A percentile compares a stretch with the other conserved stretches of the same genome.
Evolutionary conservation across 192 early-diverging fungal species (phyloP).

Genomic region (Entomortierella parvispora): DNA sequence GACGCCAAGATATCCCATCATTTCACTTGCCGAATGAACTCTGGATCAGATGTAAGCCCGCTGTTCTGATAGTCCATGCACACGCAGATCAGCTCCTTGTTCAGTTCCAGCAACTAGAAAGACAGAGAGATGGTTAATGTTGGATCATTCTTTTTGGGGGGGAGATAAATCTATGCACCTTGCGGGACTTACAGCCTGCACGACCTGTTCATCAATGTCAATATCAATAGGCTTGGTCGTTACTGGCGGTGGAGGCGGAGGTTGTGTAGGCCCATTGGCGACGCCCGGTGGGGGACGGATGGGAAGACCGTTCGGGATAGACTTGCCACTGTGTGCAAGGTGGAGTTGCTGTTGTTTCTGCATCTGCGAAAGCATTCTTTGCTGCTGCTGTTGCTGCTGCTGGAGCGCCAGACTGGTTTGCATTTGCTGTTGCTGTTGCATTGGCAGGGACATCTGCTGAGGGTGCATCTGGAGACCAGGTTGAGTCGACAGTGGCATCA

Average conservation of each 20-base stretch:
- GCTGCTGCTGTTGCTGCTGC: conserved; percentile 38
- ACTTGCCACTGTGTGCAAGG: conserved; percentile 3
- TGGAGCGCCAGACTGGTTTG: conserved; percentile 29
- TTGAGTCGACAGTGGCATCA: neutral
- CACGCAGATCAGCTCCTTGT: conserved; percentile 43
- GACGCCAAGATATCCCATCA: neutral
- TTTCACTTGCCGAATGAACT: conserved; percentile 27
- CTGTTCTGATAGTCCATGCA: conserved; percentile 47
- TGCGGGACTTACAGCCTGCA: conserved; percentile 29
- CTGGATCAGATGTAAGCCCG: conserved; percentile 19
- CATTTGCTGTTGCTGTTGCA: conserved; percentile 18
- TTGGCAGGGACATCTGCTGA: conserved; percentile 7
- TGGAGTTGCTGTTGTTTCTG: conserved; percentile 25
- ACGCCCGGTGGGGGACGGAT: neutral
- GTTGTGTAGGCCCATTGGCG: neutral
- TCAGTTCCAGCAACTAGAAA: conserved; percentile 34
- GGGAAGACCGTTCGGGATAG: conserved; percentile 13
- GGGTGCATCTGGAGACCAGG: conserved; percentile 2
- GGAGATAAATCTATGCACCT: neutral
- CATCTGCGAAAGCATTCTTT: conserved; percentile 19
- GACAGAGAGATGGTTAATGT: neutral
- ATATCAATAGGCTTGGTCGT: conserved; percentile 15
- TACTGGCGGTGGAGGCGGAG: neutral
- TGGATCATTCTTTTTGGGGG: too few species aligned
- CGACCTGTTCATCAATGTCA: conserved; percentile 37